Conservation (phyloP, 1,284 basidiomycete species). For the Ganoderma sinense region DNA sequence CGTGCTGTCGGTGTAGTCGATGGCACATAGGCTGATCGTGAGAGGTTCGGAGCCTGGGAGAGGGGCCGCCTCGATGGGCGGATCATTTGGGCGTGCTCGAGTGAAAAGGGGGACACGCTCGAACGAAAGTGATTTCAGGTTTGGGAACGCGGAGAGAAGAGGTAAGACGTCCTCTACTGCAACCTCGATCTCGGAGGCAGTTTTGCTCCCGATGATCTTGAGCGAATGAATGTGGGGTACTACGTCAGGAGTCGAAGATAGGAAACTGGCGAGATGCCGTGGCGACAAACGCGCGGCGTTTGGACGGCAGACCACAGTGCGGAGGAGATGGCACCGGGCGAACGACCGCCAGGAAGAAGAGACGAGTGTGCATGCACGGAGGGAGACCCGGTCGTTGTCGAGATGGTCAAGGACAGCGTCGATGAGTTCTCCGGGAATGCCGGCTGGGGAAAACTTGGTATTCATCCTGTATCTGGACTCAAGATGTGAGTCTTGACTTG, state of each 20-base stretch:
- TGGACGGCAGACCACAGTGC: neutral
- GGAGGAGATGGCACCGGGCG: neutral
- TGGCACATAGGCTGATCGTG: neutral
- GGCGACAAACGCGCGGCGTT: neutral
- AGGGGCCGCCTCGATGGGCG: neutral
- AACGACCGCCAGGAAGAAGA: neutral
- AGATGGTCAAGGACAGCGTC: neutral
- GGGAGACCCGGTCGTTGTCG: neutral
- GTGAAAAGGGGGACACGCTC: neutral
- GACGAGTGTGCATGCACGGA: neutral
- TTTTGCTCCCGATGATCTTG: neutral
- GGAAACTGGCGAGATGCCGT: neutral
- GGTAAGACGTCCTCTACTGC: neutral
- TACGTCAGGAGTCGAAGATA: neutral
- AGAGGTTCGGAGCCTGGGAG: neutral
- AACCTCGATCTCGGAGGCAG: neutral
- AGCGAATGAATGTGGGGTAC: neutral
- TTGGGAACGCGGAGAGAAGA: neutral
- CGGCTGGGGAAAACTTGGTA: neutral
- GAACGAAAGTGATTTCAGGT: neutral
- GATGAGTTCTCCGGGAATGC: neutral
- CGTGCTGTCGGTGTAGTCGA: neutral
- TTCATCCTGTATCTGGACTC: neutral
- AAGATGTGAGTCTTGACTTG: no score
- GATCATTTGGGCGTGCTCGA: neutral